Conservation (phyloP, 2,329 filamentous ascomycete species). For the Zymoseptoria crescenta region DNA sequence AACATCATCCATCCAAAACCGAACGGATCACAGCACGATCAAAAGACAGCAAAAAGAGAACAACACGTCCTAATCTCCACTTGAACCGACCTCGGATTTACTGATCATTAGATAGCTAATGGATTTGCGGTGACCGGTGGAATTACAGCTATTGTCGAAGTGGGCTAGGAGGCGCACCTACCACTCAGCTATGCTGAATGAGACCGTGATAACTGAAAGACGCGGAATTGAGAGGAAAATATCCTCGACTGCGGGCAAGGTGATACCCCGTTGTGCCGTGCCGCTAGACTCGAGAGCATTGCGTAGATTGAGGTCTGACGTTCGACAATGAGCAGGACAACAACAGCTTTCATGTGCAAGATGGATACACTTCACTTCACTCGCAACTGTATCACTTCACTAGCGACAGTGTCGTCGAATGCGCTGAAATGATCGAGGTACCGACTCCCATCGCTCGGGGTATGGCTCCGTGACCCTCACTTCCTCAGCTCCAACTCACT, state of each 20-base stretch:
- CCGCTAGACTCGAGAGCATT: too few species aligned
- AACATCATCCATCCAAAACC: too few species aligned
- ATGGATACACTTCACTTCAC: background rate
- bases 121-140: background rate
- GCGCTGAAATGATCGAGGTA: background rate
- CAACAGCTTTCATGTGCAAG: background rate
- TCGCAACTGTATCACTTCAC: background rate
- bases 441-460: too few species aligned
- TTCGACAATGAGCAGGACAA: background rate
- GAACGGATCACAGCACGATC: background rate
- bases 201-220: background rate
- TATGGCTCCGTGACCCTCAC: background rate
- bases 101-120: too few species aligned
- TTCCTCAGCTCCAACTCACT: constrained; percentile 12
- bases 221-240: background rate
- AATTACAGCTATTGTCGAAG: background rate
- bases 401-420: background rate
- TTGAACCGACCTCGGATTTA: background rate
- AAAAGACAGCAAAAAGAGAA: background rate
- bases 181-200: background rate
- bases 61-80: background rate
- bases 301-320: background rate
- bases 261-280: too few species aligned
- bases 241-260: background rate
- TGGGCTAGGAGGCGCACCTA: background rate